Percentiles rank a stretch among this genome's conserved stretches.
These are phyloP conservation scores for Plasmodium vivax DNA, from an alignment of 169 alveolate species.

Conservation along the genomic window DNA sequence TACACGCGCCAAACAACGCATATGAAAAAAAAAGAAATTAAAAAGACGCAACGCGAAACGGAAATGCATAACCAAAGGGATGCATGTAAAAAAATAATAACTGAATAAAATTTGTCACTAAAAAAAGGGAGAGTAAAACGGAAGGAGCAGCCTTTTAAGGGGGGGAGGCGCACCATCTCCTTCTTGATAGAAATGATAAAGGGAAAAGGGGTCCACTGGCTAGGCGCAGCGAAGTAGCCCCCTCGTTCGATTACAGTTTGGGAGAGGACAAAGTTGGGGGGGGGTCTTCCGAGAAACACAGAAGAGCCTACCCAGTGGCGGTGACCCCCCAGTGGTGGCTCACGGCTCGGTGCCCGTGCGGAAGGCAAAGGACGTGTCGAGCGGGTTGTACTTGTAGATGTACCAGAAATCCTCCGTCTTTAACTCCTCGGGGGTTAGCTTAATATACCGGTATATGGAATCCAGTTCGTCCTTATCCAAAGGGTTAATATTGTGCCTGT, in stretches of 20 bases:
- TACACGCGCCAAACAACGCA: background rate
- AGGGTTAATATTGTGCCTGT: slow-evolving; percentile 68
- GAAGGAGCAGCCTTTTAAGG: background rate
- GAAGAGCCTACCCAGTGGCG: background rate
- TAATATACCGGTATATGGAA: slow-evolving; percentile 26
- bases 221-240: background rate
- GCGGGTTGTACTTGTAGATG: slow-evolving; percentile 50
- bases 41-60: background rate
- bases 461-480: slow-evolving; percentile 42
- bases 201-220: background rate
- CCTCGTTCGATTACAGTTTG: background rate
- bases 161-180: background rate
- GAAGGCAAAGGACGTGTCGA: slow-evolving; percentile 45
- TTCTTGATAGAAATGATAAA: background rate
- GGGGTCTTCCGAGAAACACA: background rate
- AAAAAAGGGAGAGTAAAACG: background rate
- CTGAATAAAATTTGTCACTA: background rate
- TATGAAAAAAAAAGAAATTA: background rate
- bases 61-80: background rate
- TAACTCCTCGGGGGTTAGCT: slow-evolving; percentile 47
- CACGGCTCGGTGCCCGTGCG: slow-evolving; percentile 70
- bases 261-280: background rate
- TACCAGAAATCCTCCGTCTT: slow-evolving; percentile 67
- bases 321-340: background rate
- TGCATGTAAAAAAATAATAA: background rate